Percentiles rank a stretch among this genome's conserved stretches.
These are phyloP conservation scores for Erigeron philadelphicus DNA, from an alignment of 140 eudicot species.

Conservation along the genomic window DNA sequence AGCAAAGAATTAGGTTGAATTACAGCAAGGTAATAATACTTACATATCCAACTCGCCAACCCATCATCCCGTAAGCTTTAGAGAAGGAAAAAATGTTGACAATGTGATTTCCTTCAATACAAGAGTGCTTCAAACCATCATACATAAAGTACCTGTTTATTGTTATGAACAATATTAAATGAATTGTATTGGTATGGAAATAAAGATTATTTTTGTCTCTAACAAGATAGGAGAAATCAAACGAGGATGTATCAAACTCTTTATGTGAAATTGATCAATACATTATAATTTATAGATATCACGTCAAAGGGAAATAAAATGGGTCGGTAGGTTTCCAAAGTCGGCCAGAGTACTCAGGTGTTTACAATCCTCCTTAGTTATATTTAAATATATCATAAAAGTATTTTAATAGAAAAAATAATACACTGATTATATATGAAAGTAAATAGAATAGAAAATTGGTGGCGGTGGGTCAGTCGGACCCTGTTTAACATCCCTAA, in stretches of 20 bases:
- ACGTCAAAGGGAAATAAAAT: neutral
- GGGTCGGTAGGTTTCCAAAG: neutral
- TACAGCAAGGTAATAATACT: slow-evolving; percentile 36
- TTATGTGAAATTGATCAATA: neutral
- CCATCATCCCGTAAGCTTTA: slow-evolving; percentile 99
- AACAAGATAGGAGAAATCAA: neutral
- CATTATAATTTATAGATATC: neutral
- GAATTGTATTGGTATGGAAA: neutral
- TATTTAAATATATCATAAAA: neutral
- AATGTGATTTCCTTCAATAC: slow-evolving; percentile 78
- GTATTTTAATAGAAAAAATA: too few relatives aligned
- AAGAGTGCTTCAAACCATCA: slow-evolving; percentile 88
- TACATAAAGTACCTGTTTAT: slow-evolving; percentile 87
- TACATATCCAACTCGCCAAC: slow-evolving; percentile 99
- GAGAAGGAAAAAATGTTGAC: slow-evolving; percentile 94
- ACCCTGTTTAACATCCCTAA: neutral
- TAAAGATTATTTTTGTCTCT: neutral
- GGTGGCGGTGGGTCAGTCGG: neutral
- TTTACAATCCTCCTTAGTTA: neutral
- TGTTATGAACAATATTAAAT: slow-evolving; percentile 3
- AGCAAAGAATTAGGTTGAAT: neutral
- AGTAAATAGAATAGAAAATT: neutral
- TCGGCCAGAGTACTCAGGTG: neutral
- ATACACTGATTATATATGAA: neutral
- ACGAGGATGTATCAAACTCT: neutral